Evolutionary conservation across 441 rosid species (phyloP), one percentile per base, ranked within the genome.

Genomic region (Gossypium schwendimanii): DNA sequence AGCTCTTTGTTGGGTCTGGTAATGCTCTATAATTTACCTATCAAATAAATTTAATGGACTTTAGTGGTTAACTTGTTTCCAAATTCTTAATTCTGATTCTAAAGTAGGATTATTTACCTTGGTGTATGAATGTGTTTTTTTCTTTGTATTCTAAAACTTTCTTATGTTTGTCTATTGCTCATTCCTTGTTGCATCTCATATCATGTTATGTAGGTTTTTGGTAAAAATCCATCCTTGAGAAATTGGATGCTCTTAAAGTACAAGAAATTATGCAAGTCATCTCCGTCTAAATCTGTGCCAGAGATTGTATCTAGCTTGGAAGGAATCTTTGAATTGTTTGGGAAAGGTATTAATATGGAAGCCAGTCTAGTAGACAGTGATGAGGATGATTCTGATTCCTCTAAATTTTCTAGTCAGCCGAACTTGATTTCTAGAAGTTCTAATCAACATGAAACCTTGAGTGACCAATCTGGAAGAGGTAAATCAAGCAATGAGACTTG

Each of bases 1-100:
- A 86, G 76, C 78, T 89, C 90, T 84, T 79, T 95, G 85, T 82
- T 95, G 82, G 91, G 81, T 78, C 77, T 83, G 99, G 99, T 92
- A 88, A 86, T 84, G 66, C 54, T 64, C 54, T 20, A 45, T 47
- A 63, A 53, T 47, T 59, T 57, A 23, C 55, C 28, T 60, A 57
- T 68, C 60, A 45, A 8, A 54, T 73, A 54, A 4, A 31, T 73
- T 12, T 58, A 58, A 67, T 53, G 3, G 14, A 41, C 11, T 45
- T 72, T 1, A 17, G 10, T 24, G 15, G 26, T n/a, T 31, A 31
- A 26, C 71, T 4, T 17, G 36, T 47, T 50, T 55, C 39, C 55
- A 55, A 68, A 70, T 44, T 73, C 65, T 74, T 69, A 45, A 4
- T 60, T 45, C 60, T 63, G 62, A 72, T 12, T 26, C 33, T 17